Conservation (phyloP, 1,139 yeast species). For the Blastobotrys proliferans region DNA sequence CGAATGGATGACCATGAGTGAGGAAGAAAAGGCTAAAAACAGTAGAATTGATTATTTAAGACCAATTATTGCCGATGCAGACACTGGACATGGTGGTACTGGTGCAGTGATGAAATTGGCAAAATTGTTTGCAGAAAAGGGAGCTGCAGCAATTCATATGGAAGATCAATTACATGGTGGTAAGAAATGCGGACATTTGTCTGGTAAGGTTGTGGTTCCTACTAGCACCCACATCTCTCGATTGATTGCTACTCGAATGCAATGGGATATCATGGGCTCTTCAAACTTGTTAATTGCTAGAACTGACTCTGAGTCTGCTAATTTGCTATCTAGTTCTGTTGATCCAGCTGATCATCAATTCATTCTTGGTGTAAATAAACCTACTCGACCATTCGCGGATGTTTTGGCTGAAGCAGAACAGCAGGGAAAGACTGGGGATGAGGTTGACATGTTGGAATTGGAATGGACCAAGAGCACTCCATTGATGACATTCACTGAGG, state of each 20-base stretch:
- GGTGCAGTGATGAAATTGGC: slow-evolving; percentile 62
- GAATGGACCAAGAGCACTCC: slow-evolving; percentile 45
- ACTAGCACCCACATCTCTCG: slow-evolving; percentile 55
- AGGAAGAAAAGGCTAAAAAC: slow-evolving; percentile 28
- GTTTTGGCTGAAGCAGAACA: slow-evolving; percentile 44
- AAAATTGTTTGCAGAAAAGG: slow-evolving; percentile 59
- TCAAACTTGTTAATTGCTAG: slow-evolving; percentile 57
- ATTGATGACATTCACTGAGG: slow-evolving; percentile 49
- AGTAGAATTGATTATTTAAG: slow-evolving; percentile 48
- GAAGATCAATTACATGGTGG: slow-evolving; percentile 66
- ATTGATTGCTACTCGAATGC: slow-evolving; percentile 56
- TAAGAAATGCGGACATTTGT: slow-evolving; percentile 61
- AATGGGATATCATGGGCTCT: slow-evolving; percentile 62
- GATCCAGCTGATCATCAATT: slow-evolving; percentile 56
- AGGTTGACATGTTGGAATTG: slow-evolving; percentile 39
- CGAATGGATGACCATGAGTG: slow-evolving; percentile 39
- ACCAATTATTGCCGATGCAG: slow-evolving; percentile 65
- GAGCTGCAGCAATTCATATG: slow-evolving; percentile 61
- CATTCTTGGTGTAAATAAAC: slow-evolving; percentile 46
- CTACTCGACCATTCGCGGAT: slow-evolving; percentile 46
- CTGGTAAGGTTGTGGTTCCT: slow-evolving; percentile 62
- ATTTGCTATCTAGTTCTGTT: slow-evolving; percentile 49
- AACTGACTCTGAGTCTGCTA: slow-evolving; percentile 57
- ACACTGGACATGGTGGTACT: slow-evolving; percentile 66
- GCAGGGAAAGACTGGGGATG: slow-evolving; percentile 35